phyloP scores from a whole-genome alignment of 2,329 filamentous ascomycete species.

The Aureobasidium sp. region DNA sequence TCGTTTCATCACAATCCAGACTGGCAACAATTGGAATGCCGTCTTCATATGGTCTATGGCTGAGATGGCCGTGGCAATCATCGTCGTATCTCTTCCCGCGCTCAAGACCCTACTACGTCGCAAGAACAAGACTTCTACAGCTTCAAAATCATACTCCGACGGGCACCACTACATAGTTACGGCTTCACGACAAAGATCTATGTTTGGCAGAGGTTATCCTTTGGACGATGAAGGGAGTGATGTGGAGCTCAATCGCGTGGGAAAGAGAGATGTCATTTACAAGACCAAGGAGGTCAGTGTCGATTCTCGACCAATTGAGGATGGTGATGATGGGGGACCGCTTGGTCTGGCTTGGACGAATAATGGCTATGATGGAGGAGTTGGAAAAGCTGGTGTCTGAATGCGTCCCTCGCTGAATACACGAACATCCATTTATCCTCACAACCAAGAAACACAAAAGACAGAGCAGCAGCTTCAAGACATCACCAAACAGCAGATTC shows the following conservation, averaged over 20 bases:
- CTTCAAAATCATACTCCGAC: not conserved
- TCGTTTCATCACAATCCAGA: slow-evolving; percentile 7
- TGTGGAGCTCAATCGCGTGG: not conserved
- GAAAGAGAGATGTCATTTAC: not conserved
- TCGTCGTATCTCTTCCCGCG: slow-evolving; percentile 2
- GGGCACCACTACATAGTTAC: not conserved
- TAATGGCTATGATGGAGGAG: not conserved
- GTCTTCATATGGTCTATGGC: slow-evolving; percentile 8
- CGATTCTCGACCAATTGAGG: not conserved
- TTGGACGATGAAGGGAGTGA: not conserved
- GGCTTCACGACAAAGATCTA: not conserved
- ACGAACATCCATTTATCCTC: not conserved
- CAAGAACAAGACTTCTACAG: not conserved
- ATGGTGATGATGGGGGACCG: not conserved
- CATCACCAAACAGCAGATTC: not conserved
- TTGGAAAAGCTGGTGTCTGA: not conserved
- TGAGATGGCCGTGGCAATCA: slow-evolving; percentile 1
- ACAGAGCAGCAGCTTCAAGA: not conserved
- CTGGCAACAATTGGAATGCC: not conserved
- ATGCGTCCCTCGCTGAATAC: too few species aligned
- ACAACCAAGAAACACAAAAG: not conserved
- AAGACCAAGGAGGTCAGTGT: slow-evolving; percentile 8
- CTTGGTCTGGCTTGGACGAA: not conserved
- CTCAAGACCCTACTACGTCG: not conserved
- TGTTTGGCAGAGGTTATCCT: not conserved